These are phyloP conservation scores for Triglochin maritima DNA, from an alignment of 106 monocot species.

Conservation along the genomic window DNA sequence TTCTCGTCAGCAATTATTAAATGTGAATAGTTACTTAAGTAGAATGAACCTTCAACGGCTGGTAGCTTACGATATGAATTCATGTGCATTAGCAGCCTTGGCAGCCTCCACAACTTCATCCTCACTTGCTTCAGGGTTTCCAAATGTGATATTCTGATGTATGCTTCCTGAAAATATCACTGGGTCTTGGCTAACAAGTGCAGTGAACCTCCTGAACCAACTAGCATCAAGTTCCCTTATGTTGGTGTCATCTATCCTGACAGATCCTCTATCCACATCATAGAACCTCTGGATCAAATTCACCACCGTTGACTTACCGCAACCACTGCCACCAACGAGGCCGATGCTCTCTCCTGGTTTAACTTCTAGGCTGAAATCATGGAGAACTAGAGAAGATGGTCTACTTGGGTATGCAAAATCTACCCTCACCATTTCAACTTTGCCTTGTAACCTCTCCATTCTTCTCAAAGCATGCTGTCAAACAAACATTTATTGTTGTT, in stretches of 20 bases:
- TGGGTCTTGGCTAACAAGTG: conserved; percentile 72
- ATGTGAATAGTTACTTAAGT: neutral
- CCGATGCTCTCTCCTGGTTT: conserved; percentile 45
- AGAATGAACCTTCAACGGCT: neutral
- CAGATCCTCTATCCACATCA: conserved; percentile 48
- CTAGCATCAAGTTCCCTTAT: conserved; percentile 41
- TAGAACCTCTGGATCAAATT: conserved; percentile 75
- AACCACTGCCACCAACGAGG: conserved; percentile 58
- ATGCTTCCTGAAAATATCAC: conserved; percentile 61
- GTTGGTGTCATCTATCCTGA: conserved; percentile 45
- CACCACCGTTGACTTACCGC: conserved; percentile 74
- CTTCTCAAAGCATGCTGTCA: neutral
- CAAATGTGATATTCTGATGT: conserved; percentile 61
- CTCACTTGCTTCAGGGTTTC: conserved; percentile 45
- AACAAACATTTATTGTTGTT: too few relatives aligned
- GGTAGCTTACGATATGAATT: conserved; percentile 70
- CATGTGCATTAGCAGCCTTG: conserved; percentile 57
- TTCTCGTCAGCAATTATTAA: neutral
- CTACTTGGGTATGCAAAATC: conserved; percentile 62
- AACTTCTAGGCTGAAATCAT: conserved; percentile 49
- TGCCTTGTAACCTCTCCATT: conserved; percentile 41
- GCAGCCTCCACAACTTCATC: conserved; percentile 62
- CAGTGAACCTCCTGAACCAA: conserved; percentile 46
- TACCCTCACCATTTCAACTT: conserved; percentile 45
- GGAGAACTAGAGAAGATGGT: conserved; percentile 35